Base-by-base conservation (phyloP, 2,329 filamentous ascomycete genomes). In the Periglandula ipomoeae region DNA sequence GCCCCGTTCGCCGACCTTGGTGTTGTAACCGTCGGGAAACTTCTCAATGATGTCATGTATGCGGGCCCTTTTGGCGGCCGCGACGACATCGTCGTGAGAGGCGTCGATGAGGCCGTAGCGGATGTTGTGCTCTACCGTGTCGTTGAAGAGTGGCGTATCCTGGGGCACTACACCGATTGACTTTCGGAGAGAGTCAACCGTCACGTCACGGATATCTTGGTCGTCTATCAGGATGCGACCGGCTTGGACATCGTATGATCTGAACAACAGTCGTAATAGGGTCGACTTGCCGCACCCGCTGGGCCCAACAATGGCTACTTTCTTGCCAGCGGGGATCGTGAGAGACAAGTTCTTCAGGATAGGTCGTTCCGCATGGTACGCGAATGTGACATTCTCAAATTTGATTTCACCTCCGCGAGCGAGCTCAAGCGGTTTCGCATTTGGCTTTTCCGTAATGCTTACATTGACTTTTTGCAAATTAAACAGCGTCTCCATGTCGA, bases 401-500 rank as follows among this genome's bases (percentile, higher is more conserved):
- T 74, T 83, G 65, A 98, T 96, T 65, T 95, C 85, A 44, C 93
- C 93, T 15, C 90, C 89, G 54, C 78, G 81, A 39, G 75, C 75
- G 13, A 98, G 75, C 8, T 77, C 68, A 1, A 98, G 75, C 0
- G 85, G 75, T 60, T 84, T 82, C 0, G 91, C 89, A 58, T 86
- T 72, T 2, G 84, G 78, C 47, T 79, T 75, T 58, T 98, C 90
- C 58, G 81, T 83, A 62, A 98, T 86, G 34, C 79, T 81, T 11
- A 96, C 84, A 57, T 97, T 95, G 62, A 97, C 91, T 65, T 95
- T 97, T 67, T 98, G 93, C 27, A 98, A 75, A 65, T 88, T 95
- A 74, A 98, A 98, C 5, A 98, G 77, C 0, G 93, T 97, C 69
- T 97, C 93, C 93, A 98, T 98, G 64, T 98, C 94, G 30, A 98